Evolutionary conservation across 2,329 filamentous ascomycete genomes (phyloP).

Genomic region (Fusarium sulawesiense): DNA sequence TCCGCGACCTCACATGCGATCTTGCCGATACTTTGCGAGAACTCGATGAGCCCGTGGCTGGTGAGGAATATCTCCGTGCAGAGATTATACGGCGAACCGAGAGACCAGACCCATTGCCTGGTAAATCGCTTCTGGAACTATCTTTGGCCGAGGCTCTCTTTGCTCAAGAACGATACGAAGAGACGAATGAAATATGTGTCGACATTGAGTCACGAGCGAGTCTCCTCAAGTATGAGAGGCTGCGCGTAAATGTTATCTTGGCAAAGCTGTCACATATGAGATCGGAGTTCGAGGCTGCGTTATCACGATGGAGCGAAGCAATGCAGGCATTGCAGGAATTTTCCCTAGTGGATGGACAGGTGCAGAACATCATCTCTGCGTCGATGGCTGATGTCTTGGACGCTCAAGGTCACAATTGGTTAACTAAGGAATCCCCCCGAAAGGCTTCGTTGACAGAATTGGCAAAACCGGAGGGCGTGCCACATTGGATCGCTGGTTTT

Average conservation of each 20-base stretch:
- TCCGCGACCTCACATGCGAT: slow-evolving; percentile 38
- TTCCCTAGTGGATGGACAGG: slow-evolving; percentile 32
- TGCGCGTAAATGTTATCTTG: slow-evolving; percentile 34
- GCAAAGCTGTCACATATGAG: slow-evolving; percentile 35
- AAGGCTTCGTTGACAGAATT: slow-evolving; percentile 31
- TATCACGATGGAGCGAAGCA: slow-evolving; percentile 38
- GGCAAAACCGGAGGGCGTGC: slow-evolving; percentile 37
- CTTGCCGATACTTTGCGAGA: slow-evolving; percentile 39
- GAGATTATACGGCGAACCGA: slow-evolving; percentile 28
- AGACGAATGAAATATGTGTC: slow-evolving; percentile 32
- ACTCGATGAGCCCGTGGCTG: slow-evolving; percentile 27
- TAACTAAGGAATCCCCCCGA: slow-evolving; percentile 36
- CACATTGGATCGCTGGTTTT: slow-evolving; percentile 39
- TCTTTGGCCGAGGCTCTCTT: slow-evolving; percentile 38
- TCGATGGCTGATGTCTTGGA: slow-evolving; percentile 37
- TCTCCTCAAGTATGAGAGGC: slow-evolving; percentile 38
- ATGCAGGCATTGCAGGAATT: slow-evolving; percentile 39
- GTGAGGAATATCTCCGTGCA: slow-evolving; percentile 27
- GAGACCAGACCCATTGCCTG: slow-evolving; percentile 19
- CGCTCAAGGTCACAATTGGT: slow-evolving; percentile 38
- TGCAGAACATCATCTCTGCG: slow-evolving; percentile 34
- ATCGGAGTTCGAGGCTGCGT: slow-evolving; percentile 30
- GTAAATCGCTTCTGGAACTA: slow-evolving; percentile 36
- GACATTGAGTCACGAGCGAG: slow-evolving; percentile 21
- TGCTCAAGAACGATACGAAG: slow-evolving; percentile 30